Base-by-base conservation (phyloP, 257 asterid genomes). In the Gardenia jasminoides region DNA sequence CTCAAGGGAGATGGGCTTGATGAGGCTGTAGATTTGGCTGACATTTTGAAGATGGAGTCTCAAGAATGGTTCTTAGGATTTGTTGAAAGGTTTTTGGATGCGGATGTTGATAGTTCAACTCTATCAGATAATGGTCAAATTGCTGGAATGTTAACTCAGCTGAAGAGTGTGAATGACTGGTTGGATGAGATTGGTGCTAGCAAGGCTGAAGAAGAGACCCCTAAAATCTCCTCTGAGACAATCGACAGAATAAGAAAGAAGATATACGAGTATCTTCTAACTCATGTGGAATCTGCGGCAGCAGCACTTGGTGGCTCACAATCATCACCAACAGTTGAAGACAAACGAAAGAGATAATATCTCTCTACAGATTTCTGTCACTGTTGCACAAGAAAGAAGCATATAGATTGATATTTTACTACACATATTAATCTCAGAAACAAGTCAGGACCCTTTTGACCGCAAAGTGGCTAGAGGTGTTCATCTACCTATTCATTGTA, bases 131-230 rank as follows among this genome's bases (percentile, higher is more conserved):
- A 90, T 39, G 98, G 97, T 61, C 99, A 91, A 82, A 92, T 96
- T 83, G 99, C 99, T 0, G 97, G 99, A 44, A 91, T 96, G 97
- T 76, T 95, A 73, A 89, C 96, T 71, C 98, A 92, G 81, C 96
- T 95, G 73, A 95, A 95, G 91, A 92, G 95, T 62, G 99, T 93
- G 86, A 95, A 93, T 61, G 96, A 93, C 78, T 95, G 99, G 99
- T 81, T 95, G 86, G 99, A 95, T 78, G 92, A 88, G 69, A 93
- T 95, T 20, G 93, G 91, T 64, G 79, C 89, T 19, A 79, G 69
- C 75, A 92, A 92, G 88, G 96, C 87, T 54, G 97, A 88, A 44
- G 86, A 80, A 48, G 96, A 92, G 76, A 80, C 82, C 10, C 85
- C 91, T 39, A 87, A 85, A 31, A 84, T 95, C 66, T 84, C 92